Percentiles rank a stretch among this genome's conserved stretches.
phyloP scores from a whole-genome alignment of 2,329 filamentous ascomycete species.

The Cladosporium sp. region DNA sequence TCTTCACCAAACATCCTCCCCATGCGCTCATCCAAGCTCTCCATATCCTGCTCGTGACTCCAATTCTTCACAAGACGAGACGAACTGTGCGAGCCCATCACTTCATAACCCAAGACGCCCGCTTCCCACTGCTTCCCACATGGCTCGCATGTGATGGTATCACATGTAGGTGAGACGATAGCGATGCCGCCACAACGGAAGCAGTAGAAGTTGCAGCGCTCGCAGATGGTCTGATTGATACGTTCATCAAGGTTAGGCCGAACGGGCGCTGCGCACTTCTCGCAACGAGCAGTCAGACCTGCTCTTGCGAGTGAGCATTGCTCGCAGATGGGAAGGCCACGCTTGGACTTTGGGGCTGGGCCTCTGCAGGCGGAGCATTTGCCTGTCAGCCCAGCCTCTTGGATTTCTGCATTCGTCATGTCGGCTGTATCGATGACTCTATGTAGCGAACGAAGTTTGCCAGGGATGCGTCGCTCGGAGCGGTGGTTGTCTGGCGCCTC shows the following conservation, averaged over 20 bases:
- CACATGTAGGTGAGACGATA: conserved; percentile 17
- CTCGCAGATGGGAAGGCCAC: conserved; percentile 10
- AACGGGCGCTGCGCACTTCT: conserved; percentile 15
- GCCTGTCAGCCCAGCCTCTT: conserved; percentile 25
- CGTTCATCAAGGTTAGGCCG: conserved; percentile 17
- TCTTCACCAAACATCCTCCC: conserved; percentile 5
- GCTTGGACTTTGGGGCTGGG: conserved; percentile 21
- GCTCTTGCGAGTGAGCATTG: conserved; percentile 10
- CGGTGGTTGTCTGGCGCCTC: conserved; percentile 37
- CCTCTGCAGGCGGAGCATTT: conserved; percentile 33
- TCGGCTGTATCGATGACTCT: conserved; percentile 9
- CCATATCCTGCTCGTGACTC: neutral
- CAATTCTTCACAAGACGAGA: neutral
- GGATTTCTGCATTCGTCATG: conserved; percentile 14
- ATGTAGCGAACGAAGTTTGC: conserved; percentile 26
- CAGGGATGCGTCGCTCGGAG: conserved; percentile 40
- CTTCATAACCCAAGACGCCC: conserved; percentile 37
- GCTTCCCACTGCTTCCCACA: conserved; percentile 35
- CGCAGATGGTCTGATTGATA: conserved; percentile 29
- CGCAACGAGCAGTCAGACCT: conserved; percentile 12
- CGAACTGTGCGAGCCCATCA: neutral
- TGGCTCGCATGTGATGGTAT: conserved; percentile 25
- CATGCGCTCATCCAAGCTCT: conserved; percentile 6
- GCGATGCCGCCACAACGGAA: conserved; percentile 35
- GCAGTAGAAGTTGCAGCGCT: conserved; percentile 40